Percentiles rank a stretch among this genome's conserved stretches.
phyloP scores from a whole-genome alignment of 2,329 filamentous ascomycete genomes.

The Boeremia exigua region DNA sequence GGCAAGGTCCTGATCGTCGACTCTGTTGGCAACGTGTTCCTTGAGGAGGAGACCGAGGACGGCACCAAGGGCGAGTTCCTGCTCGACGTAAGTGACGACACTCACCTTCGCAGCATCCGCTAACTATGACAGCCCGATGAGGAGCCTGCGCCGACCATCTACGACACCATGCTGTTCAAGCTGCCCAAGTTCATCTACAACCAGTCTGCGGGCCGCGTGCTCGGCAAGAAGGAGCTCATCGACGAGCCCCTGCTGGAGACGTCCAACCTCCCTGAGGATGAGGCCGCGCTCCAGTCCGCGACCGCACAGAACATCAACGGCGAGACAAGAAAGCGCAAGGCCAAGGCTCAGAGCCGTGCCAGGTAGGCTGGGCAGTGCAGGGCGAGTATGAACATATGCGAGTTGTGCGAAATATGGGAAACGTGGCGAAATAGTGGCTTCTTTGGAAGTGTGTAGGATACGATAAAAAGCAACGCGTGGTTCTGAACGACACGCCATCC shows the following conservation, averaged over 20 bases:
- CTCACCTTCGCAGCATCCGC: neutral
- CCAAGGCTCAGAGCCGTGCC: constrained; percentile 33
- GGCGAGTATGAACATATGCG: too few relatives aligned
- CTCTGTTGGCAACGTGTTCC: constrained; percentile 86
- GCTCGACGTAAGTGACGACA: constrained; percentile 73
- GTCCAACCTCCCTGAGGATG: constrained; percentile 46
- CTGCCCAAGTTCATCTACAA: constrained; percentile 77
- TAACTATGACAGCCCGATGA: constrained; percentile 70
- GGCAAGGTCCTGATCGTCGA: constrained; percentile 95
- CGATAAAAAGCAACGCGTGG: neutral
- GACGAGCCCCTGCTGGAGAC: constrained; percentile 46
- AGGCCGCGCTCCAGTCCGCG: constrained; percentile 51
- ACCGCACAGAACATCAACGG: constrained; percentile 54
- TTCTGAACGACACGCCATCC: neutral
- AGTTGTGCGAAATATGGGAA: neutral
- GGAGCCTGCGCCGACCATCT: constrained; percentile 76
- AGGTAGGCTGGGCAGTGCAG: constrained; percentile 20
- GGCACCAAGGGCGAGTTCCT: constrained; percentile 83
- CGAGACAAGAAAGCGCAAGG: constrained; percentile 52
- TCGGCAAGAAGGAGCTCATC: constrained; percentile 47
- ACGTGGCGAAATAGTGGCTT: neutral
- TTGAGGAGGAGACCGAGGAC: constrained; percentile 91
- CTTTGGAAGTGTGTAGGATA: constrained; percentile 12
- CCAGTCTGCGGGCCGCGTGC: constrained; percentile 52
- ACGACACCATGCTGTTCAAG: constrained; percentile 81